A percentile compares a stretch with the other conserved stretches of the same genome.
Conservation (phyloP, 2,329 filamentous ascomycete genomes). For the Pyricularia sp. region DNA sequence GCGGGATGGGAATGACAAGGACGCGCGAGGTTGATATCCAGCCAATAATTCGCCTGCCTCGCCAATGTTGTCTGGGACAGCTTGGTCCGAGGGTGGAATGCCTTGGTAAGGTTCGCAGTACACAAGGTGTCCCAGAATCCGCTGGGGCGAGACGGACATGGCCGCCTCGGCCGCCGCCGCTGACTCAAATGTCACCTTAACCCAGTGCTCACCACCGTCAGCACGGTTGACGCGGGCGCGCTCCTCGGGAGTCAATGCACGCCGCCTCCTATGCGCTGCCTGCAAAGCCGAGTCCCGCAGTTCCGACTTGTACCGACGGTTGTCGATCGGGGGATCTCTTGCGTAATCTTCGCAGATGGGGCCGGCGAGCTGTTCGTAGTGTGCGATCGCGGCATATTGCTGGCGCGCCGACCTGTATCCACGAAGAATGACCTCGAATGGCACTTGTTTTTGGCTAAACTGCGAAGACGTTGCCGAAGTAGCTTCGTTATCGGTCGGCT, state of each 20-base stretch:
- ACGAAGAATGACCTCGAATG: conserved; percentile 72
- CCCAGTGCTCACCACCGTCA: conserved; percentile 83
- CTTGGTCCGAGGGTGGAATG: conserved; percentile 51
- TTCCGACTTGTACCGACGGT: conserved; percentile 63
- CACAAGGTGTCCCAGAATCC: conserved; percentile 60
- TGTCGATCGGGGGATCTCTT: conserved; percentile 65
- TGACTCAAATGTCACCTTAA: conserved; percentile 76
- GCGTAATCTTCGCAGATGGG: conserved; percentile 90
- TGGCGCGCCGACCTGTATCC: conserved; percentile 60
- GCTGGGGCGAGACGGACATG: conserved; percentile 60
- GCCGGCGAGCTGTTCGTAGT: conserved; percentile 81
- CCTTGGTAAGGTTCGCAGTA: conserved; percentile 63
- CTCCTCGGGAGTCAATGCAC: conserved; percentile 60
- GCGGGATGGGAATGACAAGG: conserved; percentile 5
- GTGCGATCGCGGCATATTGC: conserved; percentile 80
- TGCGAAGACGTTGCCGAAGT: conserved; percentile 16
- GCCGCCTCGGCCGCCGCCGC: conserved; percentile 62
- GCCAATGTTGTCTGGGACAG: conserved; percentile 44
- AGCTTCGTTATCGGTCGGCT: conserved; percentile 12
- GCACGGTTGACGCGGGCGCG: conserved; percentile 72
- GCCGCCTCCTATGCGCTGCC: conserved; percentile 31
- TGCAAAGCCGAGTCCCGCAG: conserved; percentile 54
- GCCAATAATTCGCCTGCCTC: conserved; percentile 26
- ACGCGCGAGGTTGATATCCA: conserved; percentile 7
- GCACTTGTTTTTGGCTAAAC: conserved; percentile 27